Evolutionary conservation across 305 asterid species (phyloP).

Genomic region (Solanum hybrid): DNA sequence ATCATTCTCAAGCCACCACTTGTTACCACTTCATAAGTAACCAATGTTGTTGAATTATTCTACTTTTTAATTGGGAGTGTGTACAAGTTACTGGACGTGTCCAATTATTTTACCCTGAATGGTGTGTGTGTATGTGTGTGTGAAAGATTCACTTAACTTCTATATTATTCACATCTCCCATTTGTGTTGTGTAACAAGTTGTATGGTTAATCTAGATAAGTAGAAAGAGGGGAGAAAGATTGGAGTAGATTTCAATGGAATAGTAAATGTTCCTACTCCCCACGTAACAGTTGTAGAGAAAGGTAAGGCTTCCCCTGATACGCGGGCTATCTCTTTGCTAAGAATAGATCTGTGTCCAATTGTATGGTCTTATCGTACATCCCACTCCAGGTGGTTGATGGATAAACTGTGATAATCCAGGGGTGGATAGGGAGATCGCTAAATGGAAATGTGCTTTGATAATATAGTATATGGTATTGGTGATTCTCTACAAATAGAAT

Average conservation of each 20-base stretch:
- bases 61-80: background rate
- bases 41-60: background rate
- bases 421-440: too few species aligned
- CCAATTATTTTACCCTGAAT: background rate
- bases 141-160: background rate
- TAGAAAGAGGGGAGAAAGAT: background rate
- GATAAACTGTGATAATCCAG: too few species aligned
- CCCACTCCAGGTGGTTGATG: background rate
- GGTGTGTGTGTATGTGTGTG: background rate
- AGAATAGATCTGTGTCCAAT: background rate
- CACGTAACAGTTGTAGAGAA: background rate
- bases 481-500: too few species aligned
- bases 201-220: background rate
- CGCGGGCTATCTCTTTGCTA: background rate
- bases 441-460: too few species aligned
- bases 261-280: background rate
- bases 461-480: too few species aligned
- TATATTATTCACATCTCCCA: background rate
- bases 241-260: background rate
- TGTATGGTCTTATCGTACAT: background rate
- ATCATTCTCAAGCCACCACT: constrained; percentile 46
- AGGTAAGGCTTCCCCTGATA: background rate
- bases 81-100: background rate
- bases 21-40: background rate
- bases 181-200: background rate